Conservation (phyloP, 305 asterid genomes). For the Petunia hybrid region DNA sequence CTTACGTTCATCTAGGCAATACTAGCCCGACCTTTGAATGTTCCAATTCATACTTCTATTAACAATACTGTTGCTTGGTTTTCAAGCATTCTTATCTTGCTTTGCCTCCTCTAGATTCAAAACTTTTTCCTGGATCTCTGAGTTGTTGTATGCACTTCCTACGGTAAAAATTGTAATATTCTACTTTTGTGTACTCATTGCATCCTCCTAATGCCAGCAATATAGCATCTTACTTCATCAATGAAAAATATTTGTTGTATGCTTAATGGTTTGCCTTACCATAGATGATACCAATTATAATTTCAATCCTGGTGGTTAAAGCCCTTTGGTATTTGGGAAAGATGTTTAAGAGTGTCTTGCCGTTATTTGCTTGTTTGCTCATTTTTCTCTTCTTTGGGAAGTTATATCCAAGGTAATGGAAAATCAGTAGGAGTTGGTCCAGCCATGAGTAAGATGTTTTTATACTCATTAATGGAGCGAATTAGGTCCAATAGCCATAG, state of each 20-base stretch:
- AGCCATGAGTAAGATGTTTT: not conserved
- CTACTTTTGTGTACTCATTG: no score
- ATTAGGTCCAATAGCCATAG: not conserved
- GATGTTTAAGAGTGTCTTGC: not conserved
- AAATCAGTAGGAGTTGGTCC: not conserved
- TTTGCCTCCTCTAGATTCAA: not conserved
- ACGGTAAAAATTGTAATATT: not conserved
- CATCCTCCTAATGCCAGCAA: no score
- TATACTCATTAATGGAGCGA: not conserved
- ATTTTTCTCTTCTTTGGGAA: not conserved
- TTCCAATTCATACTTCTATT: not conserved
- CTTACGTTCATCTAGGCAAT: conserved; percentile 1
- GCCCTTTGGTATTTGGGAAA: not conserved
- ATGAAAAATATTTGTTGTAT: not conserved
- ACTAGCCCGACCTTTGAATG: not conserved
- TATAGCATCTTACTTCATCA: no score
- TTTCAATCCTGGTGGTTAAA: not conserved
- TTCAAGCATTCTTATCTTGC: conserved; percentile 25
- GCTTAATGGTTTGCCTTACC: not conserved
- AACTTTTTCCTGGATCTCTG: not conserved
- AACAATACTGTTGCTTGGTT: not conserved
- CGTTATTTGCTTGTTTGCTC: not conserved
- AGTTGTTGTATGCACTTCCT: not conserved
- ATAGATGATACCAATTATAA: not conserved
- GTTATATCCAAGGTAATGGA: not conserved